phyloP scores from a whole-genome alignment of 1,284 basidiomycete genomes.

The Ceratorhiza oryzae-sativae region DNA sequence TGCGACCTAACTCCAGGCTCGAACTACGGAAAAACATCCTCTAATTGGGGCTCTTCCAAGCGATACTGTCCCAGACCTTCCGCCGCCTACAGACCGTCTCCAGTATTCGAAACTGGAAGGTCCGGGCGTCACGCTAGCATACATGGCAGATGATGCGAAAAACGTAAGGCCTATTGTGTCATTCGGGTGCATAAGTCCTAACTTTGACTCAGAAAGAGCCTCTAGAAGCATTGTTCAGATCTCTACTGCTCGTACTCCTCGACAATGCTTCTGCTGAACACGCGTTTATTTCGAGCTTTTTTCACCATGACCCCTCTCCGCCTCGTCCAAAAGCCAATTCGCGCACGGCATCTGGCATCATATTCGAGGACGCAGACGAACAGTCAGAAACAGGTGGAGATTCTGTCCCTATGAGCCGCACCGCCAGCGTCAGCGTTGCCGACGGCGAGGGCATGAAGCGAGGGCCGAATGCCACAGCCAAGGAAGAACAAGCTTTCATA shows the following conservation, averaged over 20 bases:
- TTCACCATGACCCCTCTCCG: slow-evolving; percentile 51
- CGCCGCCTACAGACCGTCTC: slow-evolving; percentile 62
- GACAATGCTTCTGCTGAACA: slow-evolving; percentile 94
- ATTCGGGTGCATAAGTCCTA: not conserved
- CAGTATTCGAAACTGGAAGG: slow-evolving; percentile 76
- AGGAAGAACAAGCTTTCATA: slow-evolving; percentile 65
- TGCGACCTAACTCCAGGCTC: slow-evolving; percentile 54
- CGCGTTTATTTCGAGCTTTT: slow-evolving; percentile 84
- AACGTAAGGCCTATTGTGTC: slow-evolving; percentile 62
- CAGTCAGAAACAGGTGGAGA: slow-evolving; percentile 38
- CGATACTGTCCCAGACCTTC: slow-evolving; percentile 51
- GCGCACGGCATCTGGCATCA: slow-evolving; percentile 12
- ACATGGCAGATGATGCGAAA: slow-evolving; percentile 84
- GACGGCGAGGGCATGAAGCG: slow-evolving; percentile 2
- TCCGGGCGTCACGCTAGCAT: slow-evolving; percentile 78
- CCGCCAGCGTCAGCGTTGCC: slow-evolving; percentile 11
- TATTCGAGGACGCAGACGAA: slow-evolving; percentile 30
- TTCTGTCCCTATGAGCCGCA: slow-evolving; percentile 23
- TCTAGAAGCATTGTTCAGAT: slow-evolving; percentile 82
- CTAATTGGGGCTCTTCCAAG: slow-evolving; percentile 56
- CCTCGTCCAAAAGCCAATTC: slow-evolving; percentile 2
- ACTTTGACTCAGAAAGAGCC: slow-evolving; percentile 72
- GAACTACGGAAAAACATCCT: slow-evolving; percentile 69
- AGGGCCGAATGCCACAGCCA: slow-evolving; percentile 48
- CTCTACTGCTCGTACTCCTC: slow-evolving; percentile 85